phyloP scores from a whole-genome alignment of 2,329 filamentous ascomycete genomes.

The Chaetomium strumarium region DNA sequence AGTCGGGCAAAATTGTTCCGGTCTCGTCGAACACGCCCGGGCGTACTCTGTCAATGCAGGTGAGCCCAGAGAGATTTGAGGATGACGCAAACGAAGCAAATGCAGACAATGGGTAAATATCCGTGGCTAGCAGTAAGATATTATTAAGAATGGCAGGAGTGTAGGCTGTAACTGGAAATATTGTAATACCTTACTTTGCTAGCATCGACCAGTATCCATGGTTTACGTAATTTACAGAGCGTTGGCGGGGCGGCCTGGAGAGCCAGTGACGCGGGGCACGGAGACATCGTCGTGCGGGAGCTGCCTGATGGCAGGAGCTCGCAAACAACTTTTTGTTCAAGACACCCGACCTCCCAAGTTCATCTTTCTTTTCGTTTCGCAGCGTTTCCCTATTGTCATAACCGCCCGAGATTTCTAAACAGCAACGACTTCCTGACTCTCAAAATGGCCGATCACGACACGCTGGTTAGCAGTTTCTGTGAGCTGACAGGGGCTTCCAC shows the following conservation, averaged over 20 bases:
- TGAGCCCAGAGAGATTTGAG: too few species aligned
- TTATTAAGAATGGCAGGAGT: too few species aligned
- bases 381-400: not conserved
- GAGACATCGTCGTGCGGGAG: slow-evolving; percentile 7
- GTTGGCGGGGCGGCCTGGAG: not conserved
- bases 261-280: not conserved
- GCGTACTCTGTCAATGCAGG: too few species aligned
- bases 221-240: not conserved
- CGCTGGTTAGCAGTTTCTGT: slow-evolving; percentile 47
- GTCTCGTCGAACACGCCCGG: not conserved
- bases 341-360: not conserved
- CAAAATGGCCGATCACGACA: slow-evolving; percentile 39
- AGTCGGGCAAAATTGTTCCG: not conserved
- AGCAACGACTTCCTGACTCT: not conserved
- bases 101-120: not conserved
- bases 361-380: not conserved
- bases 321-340: not conserved
- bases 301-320: slow-evolving; percentile 15
- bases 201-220: too few species aligned
- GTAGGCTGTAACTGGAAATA: too few species aligned
- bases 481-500: slow-evolving; percentile 48
- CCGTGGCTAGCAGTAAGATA: too few species aligned
- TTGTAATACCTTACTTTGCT: too few species aligned
- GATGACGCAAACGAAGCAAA: not conserved
- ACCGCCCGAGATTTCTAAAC: not conserved